Base-by-base conservation (phyloP, 768 basidiomycete species). In the Lactarius tabidus region DNA sequence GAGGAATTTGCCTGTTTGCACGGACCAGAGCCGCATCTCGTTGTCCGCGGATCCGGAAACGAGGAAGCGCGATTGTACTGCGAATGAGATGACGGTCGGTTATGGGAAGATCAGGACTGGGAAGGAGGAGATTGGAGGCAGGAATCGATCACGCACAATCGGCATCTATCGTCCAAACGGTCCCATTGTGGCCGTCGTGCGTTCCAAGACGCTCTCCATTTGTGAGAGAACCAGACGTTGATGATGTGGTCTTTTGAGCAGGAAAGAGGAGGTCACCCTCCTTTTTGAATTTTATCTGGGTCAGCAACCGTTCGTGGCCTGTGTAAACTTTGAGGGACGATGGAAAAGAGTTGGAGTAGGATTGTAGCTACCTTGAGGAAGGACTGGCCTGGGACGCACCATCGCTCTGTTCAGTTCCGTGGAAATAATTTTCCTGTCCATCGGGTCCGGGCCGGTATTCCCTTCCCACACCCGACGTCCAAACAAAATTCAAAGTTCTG, bases 271-370 rank as follows among this genome's bases (percentile, higher is more conserved):
- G 83, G 77, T 98, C 97, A 69, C 97, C 97, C 74, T 98, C n/a
- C n/a, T n/a, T n/a, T n/a, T n/a, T n/a, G n/a, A n/a, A 98, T 80
- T 93, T 94, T 84, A 98, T 91, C 79, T 98, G 94, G 9, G 95
- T 98, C 72, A 98, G 81, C 58, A 96, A 91, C 73, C 96, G 93
- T 80, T 98, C 94, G 78, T 99, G 96, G 70, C 96, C 95, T 93
- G 71, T 57, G n/a, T 38, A 17, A 23, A n/a, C n/a, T n/a, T n/a
- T n/a, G 23, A 45, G n/a, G 33, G 53, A 52, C 23, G 3, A 23
- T 33, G 23, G 10, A 43, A 58, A 17, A 28, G 75, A 75, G 75
- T 76, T 76, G 76, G 2, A 76, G 71, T 20, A 77, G 69, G 61
- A 77, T 78, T 9, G 52, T n/a, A 18, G 8, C 18, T 17, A 31